Evolutionary conservation across 2,329 filamentous ascomycete species (phyloP).

Genomic region (Peltaster fructicola): DNA sequence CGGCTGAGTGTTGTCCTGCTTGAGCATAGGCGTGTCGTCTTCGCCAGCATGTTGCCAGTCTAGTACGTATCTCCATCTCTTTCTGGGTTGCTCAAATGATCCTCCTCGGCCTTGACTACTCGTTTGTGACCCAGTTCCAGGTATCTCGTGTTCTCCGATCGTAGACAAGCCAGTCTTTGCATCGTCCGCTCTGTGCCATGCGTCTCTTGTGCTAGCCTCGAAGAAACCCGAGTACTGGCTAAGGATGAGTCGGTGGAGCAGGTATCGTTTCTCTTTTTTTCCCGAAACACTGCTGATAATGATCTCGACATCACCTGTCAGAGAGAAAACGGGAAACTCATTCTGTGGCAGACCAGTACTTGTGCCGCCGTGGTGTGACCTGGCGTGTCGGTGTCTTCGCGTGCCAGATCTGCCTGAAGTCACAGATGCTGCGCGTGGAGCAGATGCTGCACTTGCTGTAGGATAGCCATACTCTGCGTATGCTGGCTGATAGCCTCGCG

Average conservation of each 20-base stretch:
- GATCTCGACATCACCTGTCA: constrained; percentile 87
- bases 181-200: constrained; percentile 12
- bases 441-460: too few relatives aligned
- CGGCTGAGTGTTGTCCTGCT: constrained; percentile 5
- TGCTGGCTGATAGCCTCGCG: too few relatives aligned
- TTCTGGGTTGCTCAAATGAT: constrained; percentile 27
- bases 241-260: constrained; percentile 74
- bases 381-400: constrained; percentile 57
- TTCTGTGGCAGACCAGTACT: constrained; percentile 50
- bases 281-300: constrained; percentile 44
- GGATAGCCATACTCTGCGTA: too few relatives aligned
- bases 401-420: constrained; percentile 40
- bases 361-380: constrained; percentile 60
- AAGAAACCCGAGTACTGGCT: constrained; percentile 89
- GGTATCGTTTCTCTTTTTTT: constrained; percentile 61
- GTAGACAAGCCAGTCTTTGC: constrained; percentile 31
- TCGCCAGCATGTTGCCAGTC: constrained; percentile 52
- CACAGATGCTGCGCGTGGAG: constrained; percentile 40
- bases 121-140: constrained; percentile 18
- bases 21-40: constrained; percentile 34
- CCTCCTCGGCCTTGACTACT: constrained; percentile 21
- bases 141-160: constrained; percentile 33
- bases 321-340: constrained; percentile 80
- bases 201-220: constrained; percentile 40
- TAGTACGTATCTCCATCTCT: constrained; percentile 73